Conservation (phyloP, 768 basidiomycete species). For the Tremella yokohamensis region DNA sequence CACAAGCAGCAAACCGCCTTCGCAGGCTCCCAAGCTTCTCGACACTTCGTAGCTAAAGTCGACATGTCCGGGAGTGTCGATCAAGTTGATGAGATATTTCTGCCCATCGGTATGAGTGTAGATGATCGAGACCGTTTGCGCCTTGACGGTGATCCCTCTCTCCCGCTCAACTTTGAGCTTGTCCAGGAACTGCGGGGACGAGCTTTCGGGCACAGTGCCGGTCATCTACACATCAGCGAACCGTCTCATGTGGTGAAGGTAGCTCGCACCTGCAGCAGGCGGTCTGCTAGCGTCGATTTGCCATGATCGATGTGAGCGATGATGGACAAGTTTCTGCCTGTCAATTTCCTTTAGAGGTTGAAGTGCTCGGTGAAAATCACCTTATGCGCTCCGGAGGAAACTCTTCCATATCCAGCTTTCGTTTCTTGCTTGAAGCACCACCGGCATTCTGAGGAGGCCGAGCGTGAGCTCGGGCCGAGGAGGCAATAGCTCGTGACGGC, state of each 20-base stretch:
- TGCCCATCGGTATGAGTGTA: slow-evolving; percentile 58
- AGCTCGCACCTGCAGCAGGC: slow-evolving; percentile 60
- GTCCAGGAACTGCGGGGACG: slow-evolving; percentile 46
- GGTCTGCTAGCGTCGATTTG: slow-evolving; percentile 88
- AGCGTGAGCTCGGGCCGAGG: too few relatives aligned
- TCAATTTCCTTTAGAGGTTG: neutral
- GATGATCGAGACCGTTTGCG: slow-evolving; percentile 86
- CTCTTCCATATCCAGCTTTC: slow-evolving; percentile 40
- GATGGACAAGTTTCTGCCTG: slow-evolving; percentile 74
- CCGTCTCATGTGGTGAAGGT: slow-evolving; percentile 45
- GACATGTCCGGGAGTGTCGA: slow-evolving; percentile 98
- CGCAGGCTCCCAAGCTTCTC: slow-evolving; percentile 83
- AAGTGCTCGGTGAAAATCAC: slow-evolving; percentile 11
- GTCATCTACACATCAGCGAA: slow-evolving; percentile 26
- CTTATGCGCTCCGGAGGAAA: slow-evolving; percentile 52
- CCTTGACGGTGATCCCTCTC: slow-evolving; percentile 96
- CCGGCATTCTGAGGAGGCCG: too few relatives aligned
- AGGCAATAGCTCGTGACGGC: too few relatives aligned
- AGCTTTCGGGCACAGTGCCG: slow-evolving; percentile 33
- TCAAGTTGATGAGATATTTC: slow-evolving; percentile 78
- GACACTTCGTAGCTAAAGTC: slow-evolving; percentile 98
- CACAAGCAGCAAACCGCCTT: slow-evolving; percentile 79
- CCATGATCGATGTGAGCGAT: slow-evolving; percentile 98
- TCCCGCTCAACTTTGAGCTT: slow-evolving; percentile 91
- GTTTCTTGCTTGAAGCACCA: too few relatives aligned